These are phyloP conservation scores for Rhododendron vialii DNA, from an alignment of 148 eudicot species.

Conservation along the genomic window DNA sequence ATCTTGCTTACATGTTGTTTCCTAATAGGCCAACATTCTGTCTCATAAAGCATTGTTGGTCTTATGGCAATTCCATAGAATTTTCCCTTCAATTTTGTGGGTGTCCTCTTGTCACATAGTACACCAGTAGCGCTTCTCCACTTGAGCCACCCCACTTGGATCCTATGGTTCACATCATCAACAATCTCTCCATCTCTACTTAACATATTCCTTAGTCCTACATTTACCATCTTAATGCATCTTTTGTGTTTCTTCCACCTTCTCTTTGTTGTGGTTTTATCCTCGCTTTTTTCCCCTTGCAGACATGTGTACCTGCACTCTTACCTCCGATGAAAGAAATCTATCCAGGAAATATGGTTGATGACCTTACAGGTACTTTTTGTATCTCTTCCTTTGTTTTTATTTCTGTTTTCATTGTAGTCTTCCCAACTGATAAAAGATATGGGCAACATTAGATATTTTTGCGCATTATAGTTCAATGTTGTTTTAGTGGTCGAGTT, in stretches of 20 bases:
- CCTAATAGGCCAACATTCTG: too few species aligned
- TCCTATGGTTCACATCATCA: too few species aligned
- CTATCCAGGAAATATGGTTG: conserved; percentile 81
- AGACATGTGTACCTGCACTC: conserved; percentile 89
- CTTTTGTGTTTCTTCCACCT: background rate
- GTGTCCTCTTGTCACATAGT: too few species aligned
- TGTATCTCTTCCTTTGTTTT: background rate
- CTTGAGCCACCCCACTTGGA: too few species aligned
- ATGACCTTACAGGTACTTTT: conserved; percentile 69
- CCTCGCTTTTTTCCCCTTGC: conserved; percentile 27
- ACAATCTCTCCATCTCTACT: too few species aligned
- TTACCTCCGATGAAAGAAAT: conserved; percentile 86
- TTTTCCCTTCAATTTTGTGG: too few species aligned
- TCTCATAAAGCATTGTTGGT: too few species aligned
- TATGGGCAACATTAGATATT: background rate
- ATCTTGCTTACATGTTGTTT: too few species aligned
- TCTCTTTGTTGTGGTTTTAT: background rate
- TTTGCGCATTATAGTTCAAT: background rate
- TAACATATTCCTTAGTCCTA: background rate
- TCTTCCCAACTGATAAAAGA: background rate
- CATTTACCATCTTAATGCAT: background rate
- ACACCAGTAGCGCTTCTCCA: too few species aligned
- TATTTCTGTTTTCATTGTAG: background rate
- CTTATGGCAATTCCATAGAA: too few species aligned
- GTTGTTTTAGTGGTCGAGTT: conserved; percentile 7